Evolutionary conservation across 208 protist species (phyloP).

Genomic region (Acanthamoeba royreba): DNA sequence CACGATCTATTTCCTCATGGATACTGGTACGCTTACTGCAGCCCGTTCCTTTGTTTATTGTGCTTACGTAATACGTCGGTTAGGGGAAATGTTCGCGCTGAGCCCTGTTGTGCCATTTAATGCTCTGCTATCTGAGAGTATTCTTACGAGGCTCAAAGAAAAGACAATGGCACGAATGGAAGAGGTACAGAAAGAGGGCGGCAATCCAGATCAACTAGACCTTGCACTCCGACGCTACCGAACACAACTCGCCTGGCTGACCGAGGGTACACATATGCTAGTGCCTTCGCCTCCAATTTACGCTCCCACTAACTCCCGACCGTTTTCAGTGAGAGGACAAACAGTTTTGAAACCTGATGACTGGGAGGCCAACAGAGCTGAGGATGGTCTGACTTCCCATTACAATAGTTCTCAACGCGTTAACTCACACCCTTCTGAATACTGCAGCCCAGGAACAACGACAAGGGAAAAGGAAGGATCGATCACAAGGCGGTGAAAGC

Average conservation of each 20-base stretch:
- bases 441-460: too few relatives aligned
- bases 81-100: background rate
- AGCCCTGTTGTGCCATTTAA: conserved; percentile 4
- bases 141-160: background rate
- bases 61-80: too few relatives aligned
- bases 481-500: background rate
- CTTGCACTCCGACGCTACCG: background rate
- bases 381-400: too few relatives aligned
- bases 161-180: background rate
- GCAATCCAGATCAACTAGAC: background rate
- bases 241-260: background rate
- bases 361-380: background rate
- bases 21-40: background rate
- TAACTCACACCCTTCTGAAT: too few relatives aligned
- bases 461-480: background rate
- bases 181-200: background rate
- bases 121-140: background rate
- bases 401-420: too few relatives aligned
- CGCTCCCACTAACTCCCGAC: background rate
- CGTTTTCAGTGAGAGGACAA: background rate
- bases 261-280: background rate
- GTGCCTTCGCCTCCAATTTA: background rate
- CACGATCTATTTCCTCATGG: conserved; percentile 22
- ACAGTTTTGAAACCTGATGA: background rate
- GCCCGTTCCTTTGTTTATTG: too few relatives aligned